phyloP scores from a whole-genome alignment of 352 stramenopile genomes.

The Globisporangium ultimum region DNA sequence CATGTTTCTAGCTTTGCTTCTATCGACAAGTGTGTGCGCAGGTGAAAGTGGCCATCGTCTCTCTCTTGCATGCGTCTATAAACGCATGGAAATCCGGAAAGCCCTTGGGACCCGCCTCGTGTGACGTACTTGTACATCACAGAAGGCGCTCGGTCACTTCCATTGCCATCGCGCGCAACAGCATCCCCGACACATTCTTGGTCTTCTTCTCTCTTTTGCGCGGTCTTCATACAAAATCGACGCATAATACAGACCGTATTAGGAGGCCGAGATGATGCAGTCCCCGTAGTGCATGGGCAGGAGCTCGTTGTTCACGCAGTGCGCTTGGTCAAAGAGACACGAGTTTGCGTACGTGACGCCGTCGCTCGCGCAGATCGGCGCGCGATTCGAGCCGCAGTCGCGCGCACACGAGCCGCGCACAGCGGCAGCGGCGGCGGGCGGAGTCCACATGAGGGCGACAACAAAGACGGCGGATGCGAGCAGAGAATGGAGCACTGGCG shows the following conservation, averaged over 20 bases:
- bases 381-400: background rate
- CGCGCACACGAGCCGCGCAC: background rate
- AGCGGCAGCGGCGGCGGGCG: background rate
- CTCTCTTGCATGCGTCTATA: too few species aligned
- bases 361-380: conserved; percentile 7
- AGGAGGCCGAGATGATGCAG: background rate
- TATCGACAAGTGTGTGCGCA: too few species aligned
- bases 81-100: too few species aligned
- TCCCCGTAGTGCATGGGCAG: conserved; percentile 1
- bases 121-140: too few species aligned
- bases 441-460: background rate
- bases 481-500: background rate
- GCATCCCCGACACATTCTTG: too few species aligned
- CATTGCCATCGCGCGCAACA: too few species aligned
- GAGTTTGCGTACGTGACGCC: conserved; percentile 5
- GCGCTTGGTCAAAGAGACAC: conserved; percentile 1
- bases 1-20: too few species aligned
- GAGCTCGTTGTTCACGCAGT: conserved; percentile 3
- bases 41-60: too few species aligned
- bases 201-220: too few species aligned
- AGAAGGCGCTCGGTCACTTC: too few species aligned
- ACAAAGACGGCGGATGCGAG: background rate
- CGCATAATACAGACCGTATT: background rate
- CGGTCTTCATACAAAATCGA: too few species aligned
- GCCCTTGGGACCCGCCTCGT: too few species aligned